Percentiles rank a stretch among this genome's conserved stretches.
phyloP scores from a whole-genome alignment of 805 yeast genomes.

The Priceomyces melissophilus region DNA sequence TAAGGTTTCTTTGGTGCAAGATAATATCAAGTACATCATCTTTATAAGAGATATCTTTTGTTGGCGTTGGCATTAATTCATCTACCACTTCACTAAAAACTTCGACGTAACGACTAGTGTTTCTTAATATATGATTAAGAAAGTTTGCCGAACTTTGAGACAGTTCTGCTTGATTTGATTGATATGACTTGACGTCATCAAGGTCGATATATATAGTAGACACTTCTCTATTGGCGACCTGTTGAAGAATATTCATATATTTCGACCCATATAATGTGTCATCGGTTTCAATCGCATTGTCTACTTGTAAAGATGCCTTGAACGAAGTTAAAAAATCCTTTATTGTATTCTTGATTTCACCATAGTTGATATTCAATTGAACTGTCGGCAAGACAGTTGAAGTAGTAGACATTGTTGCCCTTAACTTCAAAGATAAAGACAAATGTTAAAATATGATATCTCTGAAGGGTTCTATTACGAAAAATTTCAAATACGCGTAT shows the following conservation, averaged over 20 bases:
- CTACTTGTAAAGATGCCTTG: constrained; percentile 40
- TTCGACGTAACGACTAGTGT: constrained; percentile 78
- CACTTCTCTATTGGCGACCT: constrained; percentile 78
- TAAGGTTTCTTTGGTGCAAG: constrained; percentile 79
- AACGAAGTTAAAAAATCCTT: constrained; percentile 67
- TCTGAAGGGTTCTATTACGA: neutral
- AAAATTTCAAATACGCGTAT: constrained; percentile 9
- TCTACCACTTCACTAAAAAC: constrained; percentile 74
- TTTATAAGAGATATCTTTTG: constrained; percentile 69
- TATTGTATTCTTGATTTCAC: constrained; percentile 54
- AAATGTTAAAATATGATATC: neutral
- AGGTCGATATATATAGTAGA: constrained; percentile 70
- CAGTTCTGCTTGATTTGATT: constrained; percentile 38
- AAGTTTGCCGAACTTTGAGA: constrained; percentile 29
- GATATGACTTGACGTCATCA: constrained; percentile 77
- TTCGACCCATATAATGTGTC: constrained; percentile 38
- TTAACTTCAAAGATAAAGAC: neutral
- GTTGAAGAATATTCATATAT: constrained; percentile 70
- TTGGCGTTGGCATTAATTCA: constrained; percentile 82
- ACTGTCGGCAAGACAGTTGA: constrained; percentile 54
- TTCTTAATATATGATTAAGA: constrained; percentile 59
- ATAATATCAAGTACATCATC: constrained; percentile 94
- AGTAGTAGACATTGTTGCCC: constrained; percentile 17
- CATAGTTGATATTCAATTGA: constrained; percentile 71
- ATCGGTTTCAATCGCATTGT: constrained; percentile 19